Conservation (phyloP, 345 rosid genomes). For the Noccaea caerulescens region DNA sequence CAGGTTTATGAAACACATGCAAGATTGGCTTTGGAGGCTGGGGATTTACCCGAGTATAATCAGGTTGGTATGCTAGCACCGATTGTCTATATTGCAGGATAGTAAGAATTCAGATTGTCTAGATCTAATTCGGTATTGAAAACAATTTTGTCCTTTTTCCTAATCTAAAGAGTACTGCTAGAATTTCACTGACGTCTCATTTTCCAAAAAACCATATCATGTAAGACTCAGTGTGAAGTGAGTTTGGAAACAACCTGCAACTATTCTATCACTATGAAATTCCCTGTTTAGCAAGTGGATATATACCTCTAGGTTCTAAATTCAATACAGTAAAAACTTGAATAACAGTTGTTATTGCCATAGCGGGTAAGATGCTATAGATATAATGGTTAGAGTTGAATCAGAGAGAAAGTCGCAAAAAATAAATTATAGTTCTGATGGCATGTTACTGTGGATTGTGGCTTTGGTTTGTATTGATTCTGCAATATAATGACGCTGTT, state of each 20-base stretch:
- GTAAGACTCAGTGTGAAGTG: too few species aligned
- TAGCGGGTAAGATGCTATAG: constrained; percentile 16
- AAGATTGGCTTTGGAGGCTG: constrained; percentile 89
- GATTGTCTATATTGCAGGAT: constrained; percentile 21
- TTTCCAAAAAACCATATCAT: too few species aligned
- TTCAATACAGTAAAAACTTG: background rate
- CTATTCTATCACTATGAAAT: background rate
- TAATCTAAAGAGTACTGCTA: constrained; percentile 6
- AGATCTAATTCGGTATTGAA: constrained; percentile 1
- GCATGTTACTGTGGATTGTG: constrained; percentile 8
- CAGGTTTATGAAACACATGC: constrained; percentile 99
- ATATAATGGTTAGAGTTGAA: constrained; percentile 6
- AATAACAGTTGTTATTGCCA: background rate
- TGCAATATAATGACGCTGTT: constrained; percentile 6
- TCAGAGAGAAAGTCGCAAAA: background rate
- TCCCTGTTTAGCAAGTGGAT: constrained; percentile 7
- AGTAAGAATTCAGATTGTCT: constrained; percentile 16
- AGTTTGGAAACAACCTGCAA: too few species aligned
- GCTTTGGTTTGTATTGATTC: constrained; percentile 13
- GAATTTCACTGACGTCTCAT: background rate
- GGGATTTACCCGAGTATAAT: constrained; percentile 93
- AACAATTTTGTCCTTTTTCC: constrained; percentile 11
- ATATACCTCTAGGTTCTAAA: constrained; percentile 2
- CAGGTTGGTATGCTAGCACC: constrained; percentile 63
- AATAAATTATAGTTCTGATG: background rate